Evolutionary conservation across 805 yeast genomes (phyloP).

Genomic region (Hanseniaspora occidentalis): DNA sequence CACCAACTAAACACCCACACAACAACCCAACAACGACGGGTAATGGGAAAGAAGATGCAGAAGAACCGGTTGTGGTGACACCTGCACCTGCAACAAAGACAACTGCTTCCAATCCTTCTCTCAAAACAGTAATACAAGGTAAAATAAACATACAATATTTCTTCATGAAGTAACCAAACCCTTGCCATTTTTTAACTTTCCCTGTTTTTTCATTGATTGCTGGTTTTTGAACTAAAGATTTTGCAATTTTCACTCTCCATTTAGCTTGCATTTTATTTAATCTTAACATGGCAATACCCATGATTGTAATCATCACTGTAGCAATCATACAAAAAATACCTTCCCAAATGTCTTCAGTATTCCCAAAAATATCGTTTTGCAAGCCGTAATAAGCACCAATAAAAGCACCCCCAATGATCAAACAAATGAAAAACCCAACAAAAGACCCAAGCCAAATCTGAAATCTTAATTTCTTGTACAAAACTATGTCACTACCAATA

Average conservation of each 20-base stretch:
- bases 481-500: slow-evolving; percentile 40
- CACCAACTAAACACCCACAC: slow-evolving; percentile 68
- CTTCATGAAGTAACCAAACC: slow-evolving; percentile 40
- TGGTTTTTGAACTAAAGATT: slow-evolving; percentile 57
- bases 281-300: slow-evolving; percentile 96
- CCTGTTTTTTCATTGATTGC: slow-evolving; percentile 36
- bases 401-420: slow-evolving; percentile 81
- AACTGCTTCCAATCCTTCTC: slow-evolving; percentile 97
- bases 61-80: slow-evolving; percentile 36
- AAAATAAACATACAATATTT: slow-evolving; percentile 82
- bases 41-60: slow-evolving; percentile 74
- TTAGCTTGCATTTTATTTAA: slow-evolving; percentile 92
- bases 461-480: slow-evolving; percentile 49
- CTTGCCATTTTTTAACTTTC: slow-evolving; percentile 16
- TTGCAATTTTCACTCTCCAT: slow-evolving; percentile 93
- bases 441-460: slow-evolving; percentile 85
- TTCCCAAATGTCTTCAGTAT: slow-evolving; percentile 92
- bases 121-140: slow-evolving; percentile 80
- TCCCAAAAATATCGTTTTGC: slow-evolving; percentile 72
- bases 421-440: slow-evolving; percentile 64
- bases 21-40: slow-evolving; percentile 83
- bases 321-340: slow-evolving; percentile 90
- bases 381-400: slow-evolving; percentile 85
- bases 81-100: slow-evolving; percentile 96
- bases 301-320: slow-evolving; percentile 71